Conservation (phyloP, 2,329 filamentous ascomycete species). For the Trichocomaceae sp. region DNA sequence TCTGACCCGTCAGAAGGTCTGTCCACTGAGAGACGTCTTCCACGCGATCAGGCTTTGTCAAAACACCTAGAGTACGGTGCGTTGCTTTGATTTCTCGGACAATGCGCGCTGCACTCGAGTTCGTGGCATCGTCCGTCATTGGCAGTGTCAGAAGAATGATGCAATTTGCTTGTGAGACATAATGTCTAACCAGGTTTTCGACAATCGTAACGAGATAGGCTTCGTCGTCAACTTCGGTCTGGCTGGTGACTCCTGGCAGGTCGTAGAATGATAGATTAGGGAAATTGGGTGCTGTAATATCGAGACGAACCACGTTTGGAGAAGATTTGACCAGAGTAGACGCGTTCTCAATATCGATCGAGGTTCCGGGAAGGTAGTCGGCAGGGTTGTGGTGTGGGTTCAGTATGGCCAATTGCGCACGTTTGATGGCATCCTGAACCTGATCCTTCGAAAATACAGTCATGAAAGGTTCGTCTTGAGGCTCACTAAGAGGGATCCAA, state of each 20-base stretch:
- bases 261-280: constrained; percentile 78
- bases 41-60: constrained; percentile 78
- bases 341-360: constrained; percentile 28
- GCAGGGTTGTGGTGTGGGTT: constrained; percentile 54
- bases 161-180: constrained; percentile 62
- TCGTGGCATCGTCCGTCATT: constrained; percentile 72
- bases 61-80: constrained; percentile 61
- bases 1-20: constrained; percentile 55
- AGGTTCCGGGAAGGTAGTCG: constrained; percentile 49
- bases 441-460: constrained; percentile 54
- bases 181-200: constrained; percentile 61
- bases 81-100: constrained; percentile 54
- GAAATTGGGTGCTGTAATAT: constrained; percentile 65
- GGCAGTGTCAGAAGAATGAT: constrained; percentile 71
- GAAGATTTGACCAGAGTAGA: constrained; percentile 60
- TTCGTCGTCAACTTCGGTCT: constrained; percentile 57
- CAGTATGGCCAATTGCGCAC: constrained; percentile 70
- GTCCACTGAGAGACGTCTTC: constrained; percentile 54
- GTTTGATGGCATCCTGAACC: constrained; percentile 62
- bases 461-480: constrained; percentile 52
- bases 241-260: constrained; percentile 73
- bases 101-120: constrained; percentile 62
- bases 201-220: constrained; percentile 66
- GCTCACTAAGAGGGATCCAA: constrained; percentile 51
- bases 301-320: constrained; percentile 70